Percentiles rank a stretch among this genome's conserved stretches.
Conservation (phyloP, 768 basidiomycete genomes). For the Hygrophorus pudorinus region DNA sequence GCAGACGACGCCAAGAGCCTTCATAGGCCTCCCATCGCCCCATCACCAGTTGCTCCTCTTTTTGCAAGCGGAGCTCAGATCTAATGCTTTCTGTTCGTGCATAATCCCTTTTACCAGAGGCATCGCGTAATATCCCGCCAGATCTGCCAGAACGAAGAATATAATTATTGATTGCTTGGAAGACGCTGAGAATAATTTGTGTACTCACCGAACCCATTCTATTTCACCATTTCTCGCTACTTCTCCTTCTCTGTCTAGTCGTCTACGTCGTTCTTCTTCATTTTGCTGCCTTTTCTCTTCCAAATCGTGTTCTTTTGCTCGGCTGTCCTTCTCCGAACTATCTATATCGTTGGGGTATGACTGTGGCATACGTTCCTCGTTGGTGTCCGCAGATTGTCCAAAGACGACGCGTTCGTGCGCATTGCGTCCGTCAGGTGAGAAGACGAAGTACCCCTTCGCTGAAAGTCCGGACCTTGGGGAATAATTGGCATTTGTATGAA, state of each 20-base stretch:
- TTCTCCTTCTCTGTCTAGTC: constrained; percentile 24
- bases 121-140: constrained; percentile 46
- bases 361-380: too few relatives aligned
- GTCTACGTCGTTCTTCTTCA: constrained; percentile 5
- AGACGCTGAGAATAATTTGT: not conserved
- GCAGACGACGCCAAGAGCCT: constrained; percentile 34
- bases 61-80: constrained; percentile 35
- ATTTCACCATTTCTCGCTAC: constrained; percentile 41
- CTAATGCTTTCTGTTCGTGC: constrained; percentile 39
- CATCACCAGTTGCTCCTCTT: constrained; percentile 27
- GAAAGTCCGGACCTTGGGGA: too few relatives aligned
- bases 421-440: too few relatives aligned
- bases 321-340: not conserved
- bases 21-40: constrained; percentile 48
- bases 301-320: not conserved
- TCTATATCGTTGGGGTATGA: too few relatives aligned
- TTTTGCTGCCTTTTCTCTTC: not conserved
- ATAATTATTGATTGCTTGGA: not conserved
- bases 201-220: constrained; percentile 43
- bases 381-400: too few relatives aligned
- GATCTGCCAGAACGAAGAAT: not conserved
- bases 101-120: constrained; percentile 36
- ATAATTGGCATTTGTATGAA: too few relatives aligned
- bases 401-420: too few relatives aligned
- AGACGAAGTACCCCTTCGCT: too few relatives aligned